phyloP scores from a whole-genome alignment of 2,329 filamentous ascomycete genomes.

The Tolypocladium nubicola region DNA sequence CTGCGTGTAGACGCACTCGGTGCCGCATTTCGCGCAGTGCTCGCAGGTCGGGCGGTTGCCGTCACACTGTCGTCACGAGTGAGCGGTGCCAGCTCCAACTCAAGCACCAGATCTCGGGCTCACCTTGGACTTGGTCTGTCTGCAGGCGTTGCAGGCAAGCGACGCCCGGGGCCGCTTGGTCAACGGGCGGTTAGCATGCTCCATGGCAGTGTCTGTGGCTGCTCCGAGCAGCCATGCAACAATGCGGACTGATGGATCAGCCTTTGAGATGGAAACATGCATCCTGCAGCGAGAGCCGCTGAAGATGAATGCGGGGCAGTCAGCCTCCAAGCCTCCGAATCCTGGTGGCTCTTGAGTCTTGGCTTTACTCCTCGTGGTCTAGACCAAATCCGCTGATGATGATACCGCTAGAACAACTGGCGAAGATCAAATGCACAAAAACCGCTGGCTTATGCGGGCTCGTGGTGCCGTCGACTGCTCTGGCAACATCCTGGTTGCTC shows the following conservation, averaged over 20 bases:
- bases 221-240: not conserved
- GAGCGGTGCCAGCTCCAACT: not conserved
- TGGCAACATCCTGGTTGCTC: too few relatives aligned
- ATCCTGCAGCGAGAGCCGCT: not conserved
- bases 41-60: constrained; percentile 10
- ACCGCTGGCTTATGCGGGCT: too few relatives aligned
- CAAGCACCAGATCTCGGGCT: not conserved
- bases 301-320: not conserved
- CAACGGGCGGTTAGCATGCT: constrained; percentile 7
- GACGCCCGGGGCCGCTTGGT: constrained; percentile 11
- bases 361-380: not conserved
- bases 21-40: constrained; percentile 7
- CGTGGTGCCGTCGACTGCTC: too few relatives aligned
- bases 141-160: constrained; percentile 11
- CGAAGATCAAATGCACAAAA: too few relatives aligned
- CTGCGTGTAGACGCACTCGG: constrained; percentile 11
- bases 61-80: constrained; percentile 8
- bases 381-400: not conserved
- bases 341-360: not conserved
- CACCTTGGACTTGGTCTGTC: constrained; percentile 14
- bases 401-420: too few relatives aligned
- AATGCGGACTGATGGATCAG: not conserved
- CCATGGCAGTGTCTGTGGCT: not conserved
- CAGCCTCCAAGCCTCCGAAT: not conserved
- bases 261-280: not conserved